Evolutionary conservation across 306 rosid species (phyloP).

Genomic region (Gastrolobium villosum): DNA sequence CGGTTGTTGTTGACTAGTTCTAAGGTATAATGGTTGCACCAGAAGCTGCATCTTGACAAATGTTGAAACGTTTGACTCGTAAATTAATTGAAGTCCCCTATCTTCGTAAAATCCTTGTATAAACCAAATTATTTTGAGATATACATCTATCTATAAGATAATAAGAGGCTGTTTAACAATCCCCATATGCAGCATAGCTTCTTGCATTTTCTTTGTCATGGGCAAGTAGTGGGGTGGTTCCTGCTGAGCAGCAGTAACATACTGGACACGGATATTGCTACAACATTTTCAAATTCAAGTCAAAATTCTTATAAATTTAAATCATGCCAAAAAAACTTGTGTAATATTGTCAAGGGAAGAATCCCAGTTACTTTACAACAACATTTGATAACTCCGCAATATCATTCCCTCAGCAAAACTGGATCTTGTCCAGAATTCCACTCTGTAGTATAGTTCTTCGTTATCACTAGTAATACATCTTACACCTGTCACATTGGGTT

Average conservation of each 20-base stretch:
- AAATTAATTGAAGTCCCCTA: too few species aligned
- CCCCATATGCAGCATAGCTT: background rate
- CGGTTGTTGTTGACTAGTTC: background rate
- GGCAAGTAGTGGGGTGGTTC: background rate
- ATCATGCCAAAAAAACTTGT: constrained; percentile 35
- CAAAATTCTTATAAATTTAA: constrained; percentile 4
- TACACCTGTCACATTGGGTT: constrained; percentile 42
- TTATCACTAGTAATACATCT: constrained; percentile 48
- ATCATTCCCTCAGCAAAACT: constrained; percentile 42
- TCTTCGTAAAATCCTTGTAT: background rate
- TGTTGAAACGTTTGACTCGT: too few species aligned
- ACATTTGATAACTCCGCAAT: constrained; percentile 27
- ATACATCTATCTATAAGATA: background rate
- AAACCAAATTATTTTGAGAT: background rate
- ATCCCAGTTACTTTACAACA: constrained; percentile 48
- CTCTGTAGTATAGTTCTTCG: constrained; percentile 28
- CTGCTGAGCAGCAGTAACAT: background rate
- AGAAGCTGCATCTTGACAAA: background rate
- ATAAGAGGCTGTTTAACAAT: background rate
- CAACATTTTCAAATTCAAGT: constrained; percentile 11
- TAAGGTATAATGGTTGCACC: background rate
- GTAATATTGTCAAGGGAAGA: constrained; percentile 32
- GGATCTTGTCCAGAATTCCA: constrained; percentile 42
- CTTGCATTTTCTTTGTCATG: background rate
- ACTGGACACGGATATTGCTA: background rate